Base-by-base conservation (phyloP, 495 filamentous ascomycete genomes). In the Wilcoxina mikolae region DNA sequence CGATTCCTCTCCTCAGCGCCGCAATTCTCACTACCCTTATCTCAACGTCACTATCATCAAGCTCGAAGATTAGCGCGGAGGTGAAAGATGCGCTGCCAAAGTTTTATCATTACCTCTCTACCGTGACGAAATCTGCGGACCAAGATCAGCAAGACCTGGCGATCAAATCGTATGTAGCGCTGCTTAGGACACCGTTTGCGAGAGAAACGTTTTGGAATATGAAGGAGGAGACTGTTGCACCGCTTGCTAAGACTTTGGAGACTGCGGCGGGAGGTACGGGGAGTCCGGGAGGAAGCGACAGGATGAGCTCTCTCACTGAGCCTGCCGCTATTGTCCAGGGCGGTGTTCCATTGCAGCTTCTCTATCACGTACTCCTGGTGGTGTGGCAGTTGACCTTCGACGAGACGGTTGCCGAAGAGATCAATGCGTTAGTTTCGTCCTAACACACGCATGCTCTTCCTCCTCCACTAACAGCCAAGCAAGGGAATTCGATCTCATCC, bases 361-460 rank as follows among this genome's bases (percentile, higher is more conserved):
- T 99, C 24, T 99, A 99, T 66, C 87, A 95, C 59, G 84, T 95
- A 20, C 75, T 99, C 28, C 71, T 99, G 33, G 85, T 88, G 12
- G 67, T 96, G 22, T 99, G 93, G 93, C 87, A 96, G 71, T 73
- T 96, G 48, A 91, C 85, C 55, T 99, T 99, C 58, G 93, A 96
- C 64, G 85, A 73, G 26, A 71, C 84, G 4, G 76, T 99, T 57
- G 90, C 93, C 22, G 84, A 91, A 54, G 90, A 65, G 43, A 57
- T 66, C 28, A 66, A 66, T 44, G 53, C 49, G 63, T 66, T 22
- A 27, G 63, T 57, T 24, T 26, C 3, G n/a, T 39, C 46, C 28
- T 18, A 28, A 17, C 33, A 28, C 22, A 11, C 45, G 20, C 45
- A 7, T 5, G 31, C 17, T 22, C 23, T 17, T 39, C 26, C 12